Evolutionary conservation across 805 yeast species (phyloP), one percentile per base, ranked within the genome.

Genomic region (Wickerhamiella australiensis): DNA sequence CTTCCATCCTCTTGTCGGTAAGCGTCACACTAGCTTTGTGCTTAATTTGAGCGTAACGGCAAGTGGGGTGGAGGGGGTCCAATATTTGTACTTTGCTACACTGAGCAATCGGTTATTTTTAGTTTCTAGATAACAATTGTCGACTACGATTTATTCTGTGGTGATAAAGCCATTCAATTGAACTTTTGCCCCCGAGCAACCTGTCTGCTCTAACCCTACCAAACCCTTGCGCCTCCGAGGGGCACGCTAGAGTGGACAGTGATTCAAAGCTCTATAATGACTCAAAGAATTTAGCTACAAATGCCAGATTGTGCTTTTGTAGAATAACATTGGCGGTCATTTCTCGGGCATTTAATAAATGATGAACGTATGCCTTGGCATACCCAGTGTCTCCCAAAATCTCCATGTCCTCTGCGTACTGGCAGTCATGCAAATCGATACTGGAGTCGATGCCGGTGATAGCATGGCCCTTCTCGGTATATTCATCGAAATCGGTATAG

Each of bases 291-390:
- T 46, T 12, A 21, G 51, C 53, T n/a, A 59, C 50, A 0, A 63
- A 60, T 18, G 53, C 53, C 23, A 64, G 44, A 51, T 70, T 70
- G 50, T 70, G 72, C 52, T 61, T 59, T 54, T 68, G 72, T 29
- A 70, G 57, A 8, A 68, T 52, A 42, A 68, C 68, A 60, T 68
- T 64, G 1, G 71, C 71, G 21, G 69, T 61, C 73, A 70, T 70
- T 53, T 70, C 74, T 15, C 57, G 56, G 8, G 72, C 72, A 29
- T 63, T 51, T 26, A 70, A 59, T 22, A 70, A 55, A 52, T 70
- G 74, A 42, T 69, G 71, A n/a, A 70, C 50, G 53, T 70, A 70
- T 12, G 72, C 72, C 18, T 65, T 52, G 50, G 64, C 57, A 45
- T 65, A 65, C 38, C 56, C 52, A 18, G 57, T 49, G 9, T 42